Evolutionary conservation across 202 grass and related monocot genomes (phyloP), one percentile per base, ranked within the genome.

Genomic region (Carex sylvatica): DNA sequence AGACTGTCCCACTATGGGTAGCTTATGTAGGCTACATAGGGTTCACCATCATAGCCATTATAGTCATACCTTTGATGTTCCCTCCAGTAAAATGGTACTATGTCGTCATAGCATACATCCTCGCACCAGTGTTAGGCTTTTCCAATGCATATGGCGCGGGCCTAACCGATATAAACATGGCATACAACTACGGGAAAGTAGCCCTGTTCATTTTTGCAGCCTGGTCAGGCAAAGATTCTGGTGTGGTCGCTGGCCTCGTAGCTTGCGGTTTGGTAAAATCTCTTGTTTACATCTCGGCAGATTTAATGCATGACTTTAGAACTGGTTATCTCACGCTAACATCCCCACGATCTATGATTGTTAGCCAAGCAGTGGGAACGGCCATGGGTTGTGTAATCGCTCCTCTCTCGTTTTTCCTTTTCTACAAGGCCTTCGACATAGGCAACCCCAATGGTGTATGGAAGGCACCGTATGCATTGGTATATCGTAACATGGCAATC

Each of bases 401-500:
- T 63, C 95, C 95, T 71, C 87, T 89, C 78, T 87, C 86, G 5
- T 98, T 98, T 91, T 86, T 93, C 84, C 92, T 98, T 88, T 98
- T 95, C 87, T 98, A 98, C 77, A 83, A 86, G 84, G 92, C 95
- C 36, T 98, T 98, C 67, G 95, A 95, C 79, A 61, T 98, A 9
- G 92, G 95, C 72, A 90, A 98, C 75, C 95, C 95, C 3, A 47
- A 91, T 2, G 89, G 92, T 65, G 85, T 82, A 68, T 98, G 95
- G 95, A 98, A 95, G 78, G 95, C 95, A 19, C 95, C 95, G 3
- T 98, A 93, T 84, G 95, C 92, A 70, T 87, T 98, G 84, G 91
- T 98, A 70, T 98, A 98, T 85, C 87, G 95, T 44, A 98, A 98
- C 87, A 98, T 98, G 95, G 95, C 95, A 9, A 85, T 98, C 69